Evolutionary conservation across 371 early-diverging fungal species (phyloP).

Genomic region (Mortierella sp.): DNA sequence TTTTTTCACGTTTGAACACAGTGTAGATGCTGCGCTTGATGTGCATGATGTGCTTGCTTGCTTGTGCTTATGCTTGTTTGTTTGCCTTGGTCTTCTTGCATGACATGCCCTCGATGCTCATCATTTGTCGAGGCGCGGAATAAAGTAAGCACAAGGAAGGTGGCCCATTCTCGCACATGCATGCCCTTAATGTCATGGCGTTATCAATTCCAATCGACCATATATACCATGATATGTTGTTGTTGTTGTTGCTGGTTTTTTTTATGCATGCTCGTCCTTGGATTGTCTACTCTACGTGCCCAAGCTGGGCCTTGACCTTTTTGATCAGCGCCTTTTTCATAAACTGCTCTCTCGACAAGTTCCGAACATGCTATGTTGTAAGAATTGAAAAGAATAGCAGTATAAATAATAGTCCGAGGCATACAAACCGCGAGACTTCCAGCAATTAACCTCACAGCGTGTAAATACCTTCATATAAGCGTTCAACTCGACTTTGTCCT

Average conservation of each 20-base stretch:
- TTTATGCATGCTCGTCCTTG: neutral
- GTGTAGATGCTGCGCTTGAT: neutral
- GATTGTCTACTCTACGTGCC: slow-evolving; percentile 36
- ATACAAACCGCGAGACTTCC: no score
- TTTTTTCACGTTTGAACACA: neutral
- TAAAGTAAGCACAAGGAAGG: neutral
- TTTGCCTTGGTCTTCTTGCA: neutral
- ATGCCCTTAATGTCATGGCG: neutral
- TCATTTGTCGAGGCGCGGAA: neutral
- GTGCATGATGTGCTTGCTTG: neutral
- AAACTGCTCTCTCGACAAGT: slow-evolving; percentile 89
- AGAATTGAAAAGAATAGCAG: neutral
- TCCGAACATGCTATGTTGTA: slow-evolving; percentile 74
- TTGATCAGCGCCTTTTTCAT: slow-evolving; percentile 87
- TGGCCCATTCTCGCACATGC: neutral
- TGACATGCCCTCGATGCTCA: neutral
- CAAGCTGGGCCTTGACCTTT: slow-evolving; percentile 71
- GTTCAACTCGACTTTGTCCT: slow-evolving; percentile 74
- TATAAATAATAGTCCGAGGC: neutral
- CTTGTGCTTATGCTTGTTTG: neutral
- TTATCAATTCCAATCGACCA: neutral
- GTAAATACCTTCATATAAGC: slow-evolving; percentile 77
- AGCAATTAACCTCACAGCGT: no score
- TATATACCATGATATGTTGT: neutral
- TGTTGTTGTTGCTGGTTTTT: neutral